Percentiles rank a stretch among this genome's conserved stretches.
Evolutionary conservation across 768 basidiomycete species (phyloP).

Genomic region (Amanita pseudoporphyria): DNA sequence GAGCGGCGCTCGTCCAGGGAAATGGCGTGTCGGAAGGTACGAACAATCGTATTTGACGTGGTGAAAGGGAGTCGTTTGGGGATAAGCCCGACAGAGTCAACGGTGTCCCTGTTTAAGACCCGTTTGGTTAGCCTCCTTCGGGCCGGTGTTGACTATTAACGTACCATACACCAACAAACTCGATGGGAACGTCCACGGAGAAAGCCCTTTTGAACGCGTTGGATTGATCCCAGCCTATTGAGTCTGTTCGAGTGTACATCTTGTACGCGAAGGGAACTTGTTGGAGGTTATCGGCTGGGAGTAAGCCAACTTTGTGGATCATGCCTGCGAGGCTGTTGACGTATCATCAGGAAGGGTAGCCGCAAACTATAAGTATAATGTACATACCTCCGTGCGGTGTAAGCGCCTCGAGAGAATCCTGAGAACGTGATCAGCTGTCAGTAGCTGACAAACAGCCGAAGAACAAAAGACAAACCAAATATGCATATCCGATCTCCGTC

Average conservation of each 20-base stretch:
- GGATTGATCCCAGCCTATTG: conserved; percentile 36
- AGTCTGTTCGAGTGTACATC: conserved; percentile 47
- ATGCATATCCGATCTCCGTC: too few relatives aligned
- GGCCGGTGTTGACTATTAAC: too few relatives aligned
- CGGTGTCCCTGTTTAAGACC: too few relatives aligned
- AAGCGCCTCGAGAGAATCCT: conserved; percentile 58
- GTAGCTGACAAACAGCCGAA: too few relatives aligned
- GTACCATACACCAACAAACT: conserved; percentile 52
- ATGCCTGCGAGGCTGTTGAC: conserved; percentile 35
- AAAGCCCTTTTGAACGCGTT: conserved; percentile 49
- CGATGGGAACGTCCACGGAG: conserved; percentile 40
- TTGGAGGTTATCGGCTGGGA: conserved; percentile 38
- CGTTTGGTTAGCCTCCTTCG: too few relatives aligned
- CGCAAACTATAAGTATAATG: too few relatives aligned
- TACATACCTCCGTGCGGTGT: conserved; percentile 42
- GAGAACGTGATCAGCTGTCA: background rate
- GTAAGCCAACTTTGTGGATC: conserved; percentile 42
- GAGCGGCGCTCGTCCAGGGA: conserved; percentile 54
- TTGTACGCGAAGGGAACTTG: conserved; percentile 57
- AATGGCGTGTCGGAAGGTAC: conserved; percentile 54
- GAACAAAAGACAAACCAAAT: too few relatives aligned
- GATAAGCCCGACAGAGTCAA: too few relatives aligned
- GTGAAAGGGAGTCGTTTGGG: too few relatives aligned
- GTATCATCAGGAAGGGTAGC: background rate
- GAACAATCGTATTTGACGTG: conserved; percentile 42